Conservation (phyloP, 305 asterid genomes). For the Fraxinus latifolia region DNA sequence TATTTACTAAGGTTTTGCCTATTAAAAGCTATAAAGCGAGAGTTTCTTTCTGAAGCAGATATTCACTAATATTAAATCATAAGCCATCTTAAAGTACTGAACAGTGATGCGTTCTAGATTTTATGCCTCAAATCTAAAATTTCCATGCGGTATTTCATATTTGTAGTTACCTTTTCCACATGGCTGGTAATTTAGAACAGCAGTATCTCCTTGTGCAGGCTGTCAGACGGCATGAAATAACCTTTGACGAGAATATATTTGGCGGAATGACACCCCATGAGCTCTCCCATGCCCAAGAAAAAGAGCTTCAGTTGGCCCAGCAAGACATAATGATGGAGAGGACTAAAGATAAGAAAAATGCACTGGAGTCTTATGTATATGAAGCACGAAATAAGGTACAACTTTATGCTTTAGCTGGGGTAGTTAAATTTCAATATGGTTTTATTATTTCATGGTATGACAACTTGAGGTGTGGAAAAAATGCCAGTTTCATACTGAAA, state of each 20-base stretch:
- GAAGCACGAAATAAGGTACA: conserved; percentile 86
- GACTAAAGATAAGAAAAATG: conserved; percentile 91
- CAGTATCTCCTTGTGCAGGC: conserved; percentile 42
- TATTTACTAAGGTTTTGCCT: not conserved
- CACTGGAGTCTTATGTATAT: conserved; percentile 89
- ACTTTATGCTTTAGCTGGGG: conserved; percentile 13
- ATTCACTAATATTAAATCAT: not conserved
- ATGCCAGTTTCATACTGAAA: conserved; percentile 1
- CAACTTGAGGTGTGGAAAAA: conserved; percentile 14
- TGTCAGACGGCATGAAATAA: conserved; percentile 59
- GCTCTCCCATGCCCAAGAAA: conserved; percentile 61
- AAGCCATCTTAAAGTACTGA: not conserved
- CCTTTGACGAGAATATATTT: conserved; percentile 48
- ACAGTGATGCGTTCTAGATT: not conserved
- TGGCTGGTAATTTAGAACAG: conserved; percentile 14
- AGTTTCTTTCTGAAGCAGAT: not conserved
- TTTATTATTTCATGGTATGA: not conserved
- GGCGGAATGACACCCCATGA: conserved; percentile 66
- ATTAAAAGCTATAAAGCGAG: not conserved
- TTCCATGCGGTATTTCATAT: not conserved
- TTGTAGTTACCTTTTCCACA: conserved; percentile 8
- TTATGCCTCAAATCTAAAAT: not conserved
- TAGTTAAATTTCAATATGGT: conserved; percentile 4
- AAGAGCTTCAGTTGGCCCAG: conserved; percentile 63
- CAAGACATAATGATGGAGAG: conserved; percentile 80